Evolutionary conservation across 2,329 filamentous ascomycete genomes (phyloP).

Genomic region (Xylariaceae sp.): DNA sequence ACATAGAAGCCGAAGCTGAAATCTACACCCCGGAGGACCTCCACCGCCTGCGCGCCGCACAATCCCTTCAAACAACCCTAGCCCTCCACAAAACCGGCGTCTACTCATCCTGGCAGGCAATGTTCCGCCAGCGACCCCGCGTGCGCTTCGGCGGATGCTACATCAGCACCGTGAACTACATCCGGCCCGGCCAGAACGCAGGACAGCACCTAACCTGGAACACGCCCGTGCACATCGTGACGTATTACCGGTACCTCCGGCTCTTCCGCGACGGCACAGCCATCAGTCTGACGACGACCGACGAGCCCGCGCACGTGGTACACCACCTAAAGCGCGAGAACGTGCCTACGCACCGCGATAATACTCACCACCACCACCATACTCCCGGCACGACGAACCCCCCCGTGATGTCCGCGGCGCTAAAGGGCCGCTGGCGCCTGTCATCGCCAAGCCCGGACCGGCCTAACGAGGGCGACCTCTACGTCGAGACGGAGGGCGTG

Average conservation of each 20-base stretch:
- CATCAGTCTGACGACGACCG: constrained; percentile 74
- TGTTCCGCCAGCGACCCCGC: constrained; percentile 79
- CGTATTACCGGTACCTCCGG: constrained; percentile 94
- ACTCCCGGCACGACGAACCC: constrained; percentile 31
- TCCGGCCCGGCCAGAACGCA: constrained; percentile 71
- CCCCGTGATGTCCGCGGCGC: constrained; percentile 63
- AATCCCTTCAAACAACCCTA: constrained; percentile 37
- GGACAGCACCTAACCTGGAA: constrained; percentile 70
- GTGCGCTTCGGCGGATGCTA: constrained; percentile 94
- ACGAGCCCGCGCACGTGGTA: constrained; percentile 82
- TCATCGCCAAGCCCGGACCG: constrained; percentile 25
- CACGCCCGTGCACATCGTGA: constrained; percentile 88
- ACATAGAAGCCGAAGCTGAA: constrained; percentile 17
- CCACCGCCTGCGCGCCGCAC: constrained; percentile 32
- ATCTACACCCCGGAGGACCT: constrained; percentile 39
- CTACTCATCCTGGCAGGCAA: constrained; percentile 57
- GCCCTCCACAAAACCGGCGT: constrained; percentile 34
- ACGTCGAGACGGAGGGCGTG: constrained; percentile 80
- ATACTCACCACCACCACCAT: constrained; percentile 16
- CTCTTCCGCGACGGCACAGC: constrained; percentile 87
- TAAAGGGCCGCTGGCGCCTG: constrained; percentile 53
- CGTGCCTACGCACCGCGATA: constrained; percentile 45
- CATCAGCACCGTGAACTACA: constrained; percentile 95
- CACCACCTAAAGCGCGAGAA: constrained; percentile 73
- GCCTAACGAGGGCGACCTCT: constrained; percentile 59